phyloP scores from a whole-genome alignment of 345 rosid genomes.

The Gossypium longicalyx region DNA sequence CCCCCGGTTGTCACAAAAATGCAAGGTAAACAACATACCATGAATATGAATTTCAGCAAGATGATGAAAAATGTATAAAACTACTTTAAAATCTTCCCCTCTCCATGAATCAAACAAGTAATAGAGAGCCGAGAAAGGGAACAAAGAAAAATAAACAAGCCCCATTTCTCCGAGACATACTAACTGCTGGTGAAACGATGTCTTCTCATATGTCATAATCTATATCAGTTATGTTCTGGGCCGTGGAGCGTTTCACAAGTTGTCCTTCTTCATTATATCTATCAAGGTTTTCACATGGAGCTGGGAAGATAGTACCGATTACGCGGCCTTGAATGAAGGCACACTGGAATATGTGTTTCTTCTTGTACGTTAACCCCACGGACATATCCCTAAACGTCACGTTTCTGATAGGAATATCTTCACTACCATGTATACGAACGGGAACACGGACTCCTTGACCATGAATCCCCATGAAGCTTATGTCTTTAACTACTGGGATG shows the following conservation, averaged over 20 bases:
- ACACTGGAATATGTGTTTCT: conserved; percentile 90
- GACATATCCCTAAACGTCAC: conserved; percentile 85
- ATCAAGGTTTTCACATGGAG: conserved; percentile 90
- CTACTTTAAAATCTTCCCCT: conserved; percentile 19
- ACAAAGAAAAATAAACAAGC: neutral
- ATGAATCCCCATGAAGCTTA: conserved; percentile 69
- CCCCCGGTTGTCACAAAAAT: neutral
- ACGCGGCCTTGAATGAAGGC: conserved; percentile 84
- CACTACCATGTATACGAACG: conserved; percentile 85
- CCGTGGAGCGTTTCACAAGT: conserved; percentile 58
- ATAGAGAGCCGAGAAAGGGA: neutral
- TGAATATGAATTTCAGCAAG: neutral
- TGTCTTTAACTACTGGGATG: conserved; percentile 54
- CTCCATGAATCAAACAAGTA: conserved; percentile 4
- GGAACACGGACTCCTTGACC: conserved; percentile 97
- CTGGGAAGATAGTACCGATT: conserved; percentile 76
- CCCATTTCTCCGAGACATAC: conserved; percentile 15
- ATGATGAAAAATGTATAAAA: conserved; percentile 4
- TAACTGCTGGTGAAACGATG: no score
- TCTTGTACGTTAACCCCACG: conserved; percentile 85
- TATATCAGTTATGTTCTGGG: conserved; percentile 71
- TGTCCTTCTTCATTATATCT: conserved; percentile 65
- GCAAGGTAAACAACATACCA: neutral
- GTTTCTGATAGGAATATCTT: conserved; percentile 75
- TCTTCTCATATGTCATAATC: conserved; percentile 60